Base-by-base conservation (phyloP, 2,329 filamentous ascomycete species). In the Botryotinia calthae region DNA sequence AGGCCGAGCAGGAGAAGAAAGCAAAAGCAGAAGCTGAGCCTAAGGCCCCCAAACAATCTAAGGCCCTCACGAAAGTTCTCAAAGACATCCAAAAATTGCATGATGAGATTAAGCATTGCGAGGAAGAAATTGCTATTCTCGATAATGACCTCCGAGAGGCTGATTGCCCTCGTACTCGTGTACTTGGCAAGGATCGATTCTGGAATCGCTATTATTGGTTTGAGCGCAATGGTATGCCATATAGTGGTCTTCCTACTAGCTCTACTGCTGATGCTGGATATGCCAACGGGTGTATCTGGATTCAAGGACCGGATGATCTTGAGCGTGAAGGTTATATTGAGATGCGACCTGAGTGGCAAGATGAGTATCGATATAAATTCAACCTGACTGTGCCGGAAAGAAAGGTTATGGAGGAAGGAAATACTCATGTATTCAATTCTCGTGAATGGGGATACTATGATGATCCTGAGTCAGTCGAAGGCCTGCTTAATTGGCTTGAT, bases 171-270 rank as follows among this genome's bases (percentile, higher is more conserved):
- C 91, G 96, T 75, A 97, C 95, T 28, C 91, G 93, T 75, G 90
- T 95, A 28, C 86, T 99, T 40, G 96, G 96, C 74, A 95, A 96
- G 81, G 96, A 99, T 82, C 90, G 96, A 62, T 99, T 97, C 85
- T 97, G 95, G 90, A 98, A 99, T 82, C 90, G 95, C 71, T 99
- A 98, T 83, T 98, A 97, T 85, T 99, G 96, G 95, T 98, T 98
- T 81, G 96, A 99, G 83, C 91, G 95, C 75, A 99, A 98, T 79
- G 96, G 95, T 37, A 98, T 98, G 95, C 96, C 96, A 0, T 97
- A 95, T 79, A 94, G 88, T 46, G 96, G 96, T 7, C 86, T 98
- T 72, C 95, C 95, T 0, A 89, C 88, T 76, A 97, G 94, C 82
- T 98, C 95, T 25, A 98, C 95, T 1, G 92, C 94, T 1, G 86